Conservation (phyloP, 23 red algal species). For the Gracilaria gracilis region DNA sequence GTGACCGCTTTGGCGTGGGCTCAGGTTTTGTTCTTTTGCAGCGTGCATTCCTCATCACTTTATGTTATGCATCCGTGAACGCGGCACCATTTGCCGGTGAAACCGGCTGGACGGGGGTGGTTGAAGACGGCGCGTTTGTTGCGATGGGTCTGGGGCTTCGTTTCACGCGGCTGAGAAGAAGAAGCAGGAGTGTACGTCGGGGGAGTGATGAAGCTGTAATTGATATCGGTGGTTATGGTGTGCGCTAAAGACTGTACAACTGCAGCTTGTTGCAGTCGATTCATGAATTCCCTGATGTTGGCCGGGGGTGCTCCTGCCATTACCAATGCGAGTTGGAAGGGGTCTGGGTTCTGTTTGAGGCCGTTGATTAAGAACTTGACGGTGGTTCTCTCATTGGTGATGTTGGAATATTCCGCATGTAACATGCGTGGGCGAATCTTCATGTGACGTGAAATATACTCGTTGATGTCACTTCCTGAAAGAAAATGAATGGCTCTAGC, state of each 20-base stretch:
- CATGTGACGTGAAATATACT: neutral
- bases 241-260: no score
- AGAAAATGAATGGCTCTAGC: neutral
- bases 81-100: conserved; percentile 25
- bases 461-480: neutral
- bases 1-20: neutral
- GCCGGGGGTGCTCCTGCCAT: neutral
- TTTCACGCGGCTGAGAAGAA: no score
- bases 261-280: no score
- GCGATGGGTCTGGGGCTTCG: no score
- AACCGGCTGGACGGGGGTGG: neutral
- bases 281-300: neutral
- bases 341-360: neutral
- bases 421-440: neutral
- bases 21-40: neutral
- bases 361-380: neutral
- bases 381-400: neutral
- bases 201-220: no score
- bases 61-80: conserved; percentile 22
- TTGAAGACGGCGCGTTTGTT: no score
- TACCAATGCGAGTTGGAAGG: neutral
- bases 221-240: no score
- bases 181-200: no score
- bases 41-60: neutral
- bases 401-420: neutral